Evolutionary conservation across 2,329 filamentous ascomycete species (phyloP).

Genomic region (Aspergillus ustus): DNA sequence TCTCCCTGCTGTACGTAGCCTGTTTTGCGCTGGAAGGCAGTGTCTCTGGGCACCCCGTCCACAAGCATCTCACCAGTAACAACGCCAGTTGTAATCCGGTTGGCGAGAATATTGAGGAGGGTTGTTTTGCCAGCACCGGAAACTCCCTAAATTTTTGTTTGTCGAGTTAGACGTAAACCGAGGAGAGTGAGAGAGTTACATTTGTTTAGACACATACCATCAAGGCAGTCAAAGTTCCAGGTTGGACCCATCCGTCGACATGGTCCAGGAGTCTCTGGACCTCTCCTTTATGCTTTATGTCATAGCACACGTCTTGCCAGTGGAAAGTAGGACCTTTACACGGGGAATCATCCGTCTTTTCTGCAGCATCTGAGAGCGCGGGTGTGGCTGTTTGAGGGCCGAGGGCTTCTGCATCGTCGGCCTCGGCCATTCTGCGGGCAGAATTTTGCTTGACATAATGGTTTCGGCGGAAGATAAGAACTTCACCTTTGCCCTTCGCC

Average conservation of each 20-base stretch:
- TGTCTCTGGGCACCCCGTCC: slow-evolving; percentile 70
- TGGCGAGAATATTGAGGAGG: slow-evolving; percentile 81
- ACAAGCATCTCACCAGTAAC: slow-evolving; percentile 84
- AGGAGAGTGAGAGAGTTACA: neutral
- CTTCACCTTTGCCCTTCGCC: too few species aligned
- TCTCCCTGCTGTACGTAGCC: slow-evolving; percentile 80
- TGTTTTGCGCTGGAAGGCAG: slow-evolving; percentile 38
- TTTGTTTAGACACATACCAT: slow-evolving; percentile 56
- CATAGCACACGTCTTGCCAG: neutral
- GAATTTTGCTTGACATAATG: too few species aligned
- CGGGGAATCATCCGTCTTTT: slow-evolving; percentile 23
- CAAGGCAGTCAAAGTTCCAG: slow-evolving; percentile 82
- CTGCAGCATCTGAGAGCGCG: too few species aligned
- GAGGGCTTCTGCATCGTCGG: too few species aligned
- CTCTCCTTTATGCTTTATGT: slow-evolving; percentile 61
- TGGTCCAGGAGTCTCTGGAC: slow-evolving; percentile 75
- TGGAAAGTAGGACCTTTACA: too few species aligned
- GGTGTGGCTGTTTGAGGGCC: too few species aligned
- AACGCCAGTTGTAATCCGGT: slow-evolving; percentile 82
- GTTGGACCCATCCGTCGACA: slow-evolving; percentile 91
- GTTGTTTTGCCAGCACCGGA: slow-evolving; percentile 91
- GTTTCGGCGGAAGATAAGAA: too few species aligned
- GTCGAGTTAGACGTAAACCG: too few species aligned
- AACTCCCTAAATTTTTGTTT: slow-evolving; percentile 58
- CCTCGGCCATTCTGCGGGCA: too few species aligned